Percentiles rank a stretch among this genome's conserved stretches.
These are phyloP conservation scores for Annona cherimola DNA, from an alignment of 164 flowering plant genomes.

Conservation along the genomic window DNA sequence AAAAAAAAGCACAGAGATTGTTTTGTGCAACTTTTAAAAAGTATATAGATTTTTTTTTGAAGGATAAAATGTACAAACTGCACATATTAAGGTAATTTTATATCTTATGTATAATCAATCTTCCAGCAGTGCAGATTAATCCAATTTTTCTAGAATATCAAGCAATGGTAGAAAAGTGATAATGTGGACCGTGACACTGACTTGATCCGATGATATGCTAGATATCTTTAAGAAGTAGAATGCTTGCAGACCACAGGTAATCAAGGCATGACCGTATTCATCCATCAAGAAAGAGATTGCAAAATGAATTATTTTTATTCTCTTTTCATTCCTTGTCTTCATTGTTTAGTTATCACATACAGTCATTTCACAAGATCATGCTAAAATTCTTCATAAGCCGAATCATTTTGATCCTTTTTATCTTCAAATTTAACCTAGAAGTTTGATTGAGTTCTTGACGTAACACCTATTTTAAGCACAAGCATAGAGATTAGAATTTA, in stretches of 20 bases:
- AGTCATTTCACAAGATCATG: too few relatives aligned
- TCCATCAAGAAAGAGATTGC: not conserved
- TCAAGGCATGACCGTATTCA: not conserved
- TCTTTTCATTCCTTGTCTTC: not conserved
- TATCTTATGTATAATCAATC: not conserved
- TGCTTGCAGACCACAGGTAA: not conserved
- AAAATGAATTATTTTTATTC: not conserved
- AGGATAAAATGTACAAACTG: too few relatives aligned
- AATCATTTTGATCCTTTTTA: too few relatives aligned
- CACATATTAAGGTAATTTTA: too few relatives aligned
- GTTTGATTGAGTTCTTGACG: too few relatives aligned
- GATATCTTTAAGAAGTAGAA: not conserved
- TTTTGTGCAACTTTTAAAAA: not conserved
- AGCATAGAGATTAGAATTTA: too few relatives aligned
- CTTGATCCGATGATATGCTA: not conserved
- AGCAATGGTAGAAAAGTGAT: not conserved
- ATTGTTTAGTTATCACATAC: not conserved
- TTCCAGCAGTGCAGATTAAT: not conserved
- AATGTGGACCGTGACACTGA: not conserved
- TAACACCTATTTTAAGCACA: too few relatives aligned
- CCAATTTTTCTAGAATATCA: not conserved
- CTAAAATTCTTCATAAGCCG: too few relatives aligned
- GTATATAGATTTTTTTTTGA: not conserved
- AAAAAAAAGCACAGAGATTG: not conserved
- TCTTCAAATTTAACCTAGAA: too few relatives aligned